Percentiles rank a stretch among this genome's conserved stretches.
Conservation (phyloP, 148 eudicot genomes). For the Bassia scoparia region DNA sequence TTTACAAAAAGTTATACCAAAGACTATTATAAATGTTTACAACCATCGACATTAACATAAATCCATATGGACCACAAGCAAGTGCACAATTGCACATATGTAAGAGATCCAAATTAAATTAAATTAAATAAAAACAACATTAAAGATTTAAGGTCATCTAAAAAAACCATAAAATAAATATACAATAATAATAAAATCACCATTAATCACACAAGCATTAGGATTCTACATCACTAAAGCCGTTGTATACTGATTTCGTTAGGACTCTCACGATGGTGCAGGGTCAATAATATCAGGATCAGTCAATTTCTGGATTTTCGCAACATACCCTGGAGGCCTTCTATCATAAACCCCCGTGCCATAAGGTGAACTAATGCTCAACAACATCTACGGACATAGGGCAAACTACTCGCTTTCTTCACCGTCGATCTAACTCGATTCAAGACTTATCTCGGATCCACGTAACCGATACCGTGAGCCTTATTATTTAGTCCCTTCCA, state of each 20-base stretch:
- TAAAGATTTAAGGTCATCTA: too few relatives aligned
- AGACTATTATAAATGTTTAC: too few relatives aligned
- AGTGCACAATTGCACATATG: too few relatives aligned
- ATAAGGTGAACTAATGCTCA: conserved; percentile 42
- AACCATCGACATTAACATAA: too few relatives aligned
- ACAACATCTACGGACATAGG: conserved; percentile 57
- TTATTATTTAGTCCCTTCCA: conserved; percentile 41
- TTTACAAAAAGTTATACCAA: too few relatives aligned
- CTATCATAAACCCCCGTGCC: conserved; percentile 51
- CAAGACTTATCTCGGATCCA: conserved; percentile 51
- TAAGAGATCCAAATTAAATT: too few relatives aligned
- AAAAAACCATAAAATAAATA: too few relatives aligned
- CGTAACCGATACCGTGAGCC: conserved; percentile 52
- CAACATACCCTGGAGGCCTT: conserved; percentile 61
- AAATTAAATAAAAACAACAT: too few relatives aligned
- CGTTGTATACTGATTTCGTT: conserved; percentile 47
- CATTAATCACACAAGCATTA: conserved; percentile 48
- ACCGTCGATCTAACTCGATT: conserved; percentile 50
- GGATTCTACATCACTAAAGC: conserved; percentile 72
- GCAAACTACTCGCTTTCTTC: conserved; percentile 54
- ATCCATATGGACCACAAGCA: too few relatives aligned
- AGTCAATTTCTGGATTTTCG: conserved; percentile 32
- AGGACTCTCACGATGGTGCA: conserved; percentile 44
- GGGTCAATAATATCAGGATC: conserved; percentile 29
- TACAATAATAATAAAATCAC: conserved; percentile 32